Percentiles rank a stretch among this genome's conserved stretches.
Conservation (phyloP, 2,329 filamentous ascomycete species). For the Chaetomium sp. region DNA sequence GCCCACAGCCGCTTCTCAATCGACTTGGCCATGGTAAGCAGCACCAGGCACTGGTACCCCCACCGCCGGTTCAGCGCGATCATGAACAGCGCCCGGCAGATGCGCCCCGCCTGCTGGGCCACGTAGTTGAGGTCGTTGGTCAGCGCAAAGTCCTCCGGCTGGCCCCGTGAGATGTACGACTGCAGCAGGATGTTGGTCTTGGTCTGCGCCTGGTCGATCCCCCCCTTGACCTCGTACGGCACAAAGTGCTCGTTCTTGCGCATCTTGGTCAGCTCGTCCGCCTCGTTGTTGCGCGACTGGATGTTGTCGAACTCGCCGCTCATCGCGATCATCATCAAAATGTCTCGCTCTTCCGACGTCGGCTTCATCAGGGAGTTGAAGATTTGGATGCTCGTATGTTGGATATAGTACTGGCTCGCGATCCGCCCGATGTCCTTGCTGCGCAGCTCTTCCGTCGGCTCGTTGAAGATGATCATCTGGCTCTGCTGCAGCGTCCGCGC, state of each 20-base stretch:
- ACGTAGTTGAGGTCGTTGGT: conserved; percentile 91
- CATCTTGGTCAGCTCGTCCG: conserved; percentile 74
- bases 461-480: conserved; percentile 99
- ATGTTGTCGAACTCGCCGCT: conserved; percentile 98
- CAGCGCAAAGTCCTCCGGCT: conserved; percentile 88
- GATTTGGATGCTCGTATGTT: conserved; percentile 87
- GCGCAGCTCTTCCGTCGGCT: conserved; percentile 82
- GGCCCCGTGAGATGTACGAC: conserved; percentile 82
- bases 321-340: conserved; percentile 94
- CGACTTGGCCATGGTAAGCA: conserved; percentile 89
- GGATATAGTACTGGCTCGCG: conserved; percentile 93
- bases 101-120: conserved; percentile 89
- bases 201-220: conserved; percentile 64
- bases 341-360: conserved; percentile 79
- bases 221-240: conserved; percentile 73
- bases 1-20: conserved; percentile 96
- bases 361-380: conserved; percentile 95
- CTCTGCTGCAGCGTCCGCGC: conserved; percentile 81
- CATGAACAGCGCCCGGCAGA: conserved; percentile 94
- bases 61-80: conserved; percentile 90
- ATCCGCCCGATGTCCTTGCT: conserved; percentile 95
- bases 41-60: conserved; percentile 89
- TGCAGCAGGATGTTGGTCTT: conserved; percentile 97
- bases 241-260: conserved; percentile 63
- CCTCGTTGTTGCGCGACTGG: conserved; percentile 83